Evolutionary conservation across 164 flowering plant genomes (phyloP), one percentile per base, ranked within the genome.

Genomic region (Aristolochia californica): DNA sequence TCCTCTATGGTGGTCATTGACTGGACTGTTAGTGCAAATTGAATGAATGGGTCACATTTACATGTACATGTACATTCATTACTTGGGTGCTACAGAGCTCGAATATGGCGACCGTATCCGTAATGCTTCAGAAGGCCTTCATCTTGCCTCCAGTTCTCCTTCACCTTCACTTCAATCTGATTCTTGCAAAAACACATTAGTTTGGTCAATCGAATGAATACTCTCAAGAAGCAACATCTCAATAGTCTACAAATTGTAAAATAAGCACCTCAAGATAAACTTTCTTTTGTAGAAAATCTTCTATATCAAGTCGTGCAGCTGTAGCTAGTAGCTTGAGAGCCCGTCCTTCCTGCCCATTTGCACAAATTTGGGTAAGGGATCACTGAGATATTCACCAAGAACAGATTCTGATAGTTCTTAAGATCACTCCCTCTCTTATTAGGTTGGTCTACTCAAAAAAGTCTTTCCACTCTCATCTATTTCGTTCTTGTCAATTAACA

Each of bases 221-320:
- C 16, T 51, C 26, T 8, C 50, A 47, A 4, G 9, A 47, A 20
- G 22, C n/a, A 16, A 17, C 50, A 4, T 5, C 18, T 17, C 10
- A 47, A 8, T 47, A 47, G 13, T 4, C 18, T 17, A 47, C 20
- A 4, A 47, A 20, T 26, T 24, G 8, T 16, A 44, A 57, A 15
- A 15, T 40, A 22, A 3, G 20, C 45, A 93, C 99, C 97, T 90
- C 99, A 24, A 94, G 88, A 75, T 52, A 94, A 43, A 94, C 99
- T 76, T 90, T 81, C 85, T 94, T 94, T 72, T 90, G 95, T 69
- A 94, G 64, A 73, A 94, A 90, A 74, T 90, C 95, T 75, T 94
- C 99, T 30, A 94, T 86, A 69, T 94, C 99, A 25, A 88, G 91
- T 55, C 99, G 81, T 49, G 99, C 82, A 62, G 97, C 97, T 40